These are phyloP conservation scores for Begonia fuchsioides DNA, from an alignment of 306 rosid genomes.

Conservation along the genomic window DNA sequence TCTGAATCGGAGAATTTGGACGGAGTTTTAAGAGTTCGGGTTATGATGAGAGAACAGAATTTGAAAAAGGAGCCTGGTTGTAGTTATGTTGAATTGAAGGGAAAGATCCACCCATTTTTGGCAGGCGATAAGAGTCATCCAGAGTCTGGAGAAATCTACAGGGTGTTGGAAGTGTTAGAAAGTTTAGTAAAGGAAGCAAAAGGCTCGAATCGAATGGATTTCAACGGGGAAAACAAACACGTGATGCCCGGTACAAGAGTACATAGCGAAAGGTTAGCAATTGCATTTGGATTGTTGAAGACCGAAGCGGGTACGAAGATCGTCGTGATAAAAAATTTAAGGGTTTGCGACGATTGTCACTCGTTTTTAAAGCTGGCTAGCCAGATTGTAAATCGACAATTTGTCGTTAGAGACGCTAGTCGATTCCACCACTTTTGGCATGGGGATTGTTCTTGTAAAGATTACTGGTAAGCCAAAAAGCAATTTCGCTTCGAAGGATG, in stretches of 20 bases:
- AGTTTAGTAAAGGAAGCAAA: constrained; percentile 24
- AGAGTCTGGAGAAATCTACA: constrained; percentile 39
- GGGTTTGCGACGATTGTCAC: constrained; percentile 78
- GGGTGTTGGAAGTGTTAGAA: constrained; percentile 44
- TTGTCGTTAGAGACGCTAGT: constrained; percentile 72
- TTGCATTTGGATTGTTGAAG: no score
- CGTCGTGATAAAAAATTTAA: constrained; percentile 80
- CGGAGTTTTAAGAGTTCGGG: constrained; percentile 50
- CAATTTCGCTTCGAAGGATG: not conserved
- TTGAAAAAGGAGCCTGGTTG: constrained; percentile 71
- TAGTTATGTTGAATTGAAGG: constrained; percentile 58
- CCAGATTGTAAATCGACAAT: constrained; percentile 53
- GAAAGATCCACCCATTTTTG: constrained; percentile 54
- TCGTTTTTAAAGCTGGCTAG: constrained; percentile 60
- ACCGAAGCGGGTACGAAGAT: no score
- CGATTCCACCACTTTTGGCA: constrained; percentile 79
- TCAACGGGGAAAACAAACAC: constrained; percentile 26
- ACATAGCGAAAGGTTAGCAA: constrained; percentile 83
- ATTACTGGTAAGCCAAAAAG: no score
- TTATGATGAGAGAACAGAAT: constrained; percentile 60
- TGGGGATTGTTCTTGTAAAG: constrained; percentile 80
- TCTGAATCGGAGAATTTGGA: constrained; percentile 43
- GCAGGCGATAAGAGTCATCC: constrained; percentile 57
- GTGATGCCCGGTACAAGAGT: constrained; percentile 25
- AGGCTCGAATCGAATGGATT: constrained; percentile 11